phyloP scores from a whole-genome alignment of 331 rosid species.

The Quercus tomentella region DNA sequence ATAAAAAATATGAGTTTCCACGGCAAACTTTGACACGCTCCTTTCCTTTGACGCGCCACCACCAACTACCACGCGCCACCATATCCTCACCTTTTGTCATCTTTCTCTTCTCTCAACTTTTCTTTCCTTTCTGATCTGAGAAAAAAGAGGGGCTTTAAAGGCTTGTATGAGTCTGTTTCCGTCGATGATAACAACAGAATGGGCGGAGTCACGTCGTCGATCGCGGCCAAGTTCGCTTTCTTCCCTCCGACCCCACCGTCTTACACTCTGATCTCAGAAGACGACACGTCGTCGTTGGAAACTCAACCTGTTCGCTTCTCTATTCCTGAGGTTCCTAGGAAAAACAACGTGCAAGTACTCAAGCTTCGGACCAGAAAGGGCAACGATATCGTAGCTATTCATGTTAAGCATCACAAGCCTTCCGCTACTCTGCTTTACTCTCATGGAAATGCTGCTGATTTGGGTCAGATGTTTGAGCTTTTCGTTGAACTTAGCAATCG shows the following conservation, averaged over 20 bases:
- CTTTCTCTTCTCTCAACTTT: neutral
- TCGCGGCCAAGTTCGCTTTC: conserved; percentile 95
- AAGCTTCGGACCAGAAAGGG: conserved; percentile 77
- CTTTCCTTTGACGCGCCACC: conserved; percentile 7
- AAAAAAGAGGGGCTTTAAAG: neutral
- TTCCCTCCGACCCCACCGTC: conserved; percentile 93
- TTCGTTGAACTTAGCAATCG: conserved; percentile 77
- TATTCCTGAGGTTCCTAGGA: conserved; percentile 72
- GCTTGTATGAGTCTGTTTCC: conserved; percentile 39
- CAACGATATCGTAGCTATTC: conserved; percentile 69
- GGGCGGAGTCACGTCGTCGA: conserved; percentile 97
- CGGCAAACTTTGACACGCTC: conserved; percentile 3
- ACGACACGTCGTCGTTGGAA: conserved; percentile 8
- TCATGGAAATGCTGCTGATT: conserved; percentile 94
- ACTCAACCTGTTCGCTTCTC: neutral
- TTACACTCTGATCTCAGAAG: conserved; percentile 49
- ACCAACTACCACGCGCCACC: neutral
- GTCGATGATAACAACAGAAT: conserved; percentile 45
- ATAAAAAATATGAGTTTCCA: conserved; percentile 4
- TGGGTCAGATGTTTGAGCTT: conserved; percentile 94
- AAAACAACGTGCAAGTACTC: conserved; percentile 79
- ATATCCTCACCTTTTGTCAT: neutral
- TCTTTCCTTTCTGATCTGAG: conserved; percentile 5
- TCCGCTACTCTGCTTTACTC: conserved; percentile 75
- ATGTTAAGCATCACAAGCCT: conserved; percentile 79